Conservation (phyloP, 106 monocot genomes). For the Narthecium ossifragum region DNA sequence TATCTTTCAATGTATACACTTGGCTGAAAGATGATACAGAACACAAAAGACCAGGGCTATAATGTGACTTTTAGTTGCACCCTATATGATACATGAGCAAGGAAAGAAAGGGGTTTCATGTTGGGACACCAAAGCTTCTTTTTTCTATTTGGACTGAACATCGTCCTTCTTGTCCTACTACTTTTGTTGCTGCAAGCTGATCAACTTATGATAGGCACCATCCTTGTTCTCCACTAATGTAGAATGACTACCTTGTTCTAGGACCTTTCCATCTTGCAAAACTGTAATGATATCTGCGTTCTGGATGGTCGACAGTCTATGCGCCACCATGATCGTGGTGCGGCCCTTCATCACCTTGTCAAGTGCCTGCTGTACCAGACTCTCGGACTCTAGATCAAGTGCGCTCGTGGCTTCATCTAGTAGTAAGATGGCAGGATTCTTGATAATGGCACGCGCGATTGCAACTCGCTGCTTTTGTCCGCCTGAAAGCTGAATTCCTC, state of each 20-base stretch:
- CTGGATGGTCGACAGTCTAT: conserved; percentile 11
- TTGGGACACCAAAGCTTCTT: neutral
- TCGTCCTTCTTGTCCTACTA: neutral
- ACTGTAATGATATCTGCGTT: conserved; percentile 7
- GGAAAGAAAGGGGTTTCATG: too few species aligned
- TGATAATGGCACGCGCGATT: conserved; percentile 19
- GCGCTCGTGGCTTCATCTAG: conserved; percentile 31
- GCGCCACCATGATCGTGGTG: conserved; percentile 11
- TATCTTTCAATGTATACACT: too few species aligned
- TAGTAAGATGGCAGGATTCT: conserved; percentile 9
- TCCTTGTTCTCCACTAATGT: neutral
- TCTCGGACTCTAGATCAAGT: conserved; percentile 15
- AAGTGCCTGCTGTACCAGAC: conserved; percentile 8
- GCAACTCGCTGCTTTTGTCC: conserved; percentile 24
- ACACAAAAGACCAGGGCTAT: too few species aligned
- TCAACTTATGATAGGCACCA: conserved; percentile 1
- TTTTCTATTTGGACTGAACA: neutral
- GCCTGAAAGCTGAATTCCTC: conserved; percentile 23
- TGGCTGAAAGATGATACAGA: too few species aligned
- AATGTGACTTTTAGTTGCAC: too few species aligned
- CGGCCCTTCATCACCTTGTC: neutral
- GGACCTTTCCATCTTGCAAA: conserved; percentile 6
- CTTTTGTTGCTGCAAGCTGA: neutral
- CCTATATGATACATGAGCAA: too few species aligned
- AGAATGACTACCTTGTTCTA: conserved; percentile 2